Conservation (phyloP, 2,329 filamentous ascomycete species). For the Cryoendolithus antarcticus region DNA sequence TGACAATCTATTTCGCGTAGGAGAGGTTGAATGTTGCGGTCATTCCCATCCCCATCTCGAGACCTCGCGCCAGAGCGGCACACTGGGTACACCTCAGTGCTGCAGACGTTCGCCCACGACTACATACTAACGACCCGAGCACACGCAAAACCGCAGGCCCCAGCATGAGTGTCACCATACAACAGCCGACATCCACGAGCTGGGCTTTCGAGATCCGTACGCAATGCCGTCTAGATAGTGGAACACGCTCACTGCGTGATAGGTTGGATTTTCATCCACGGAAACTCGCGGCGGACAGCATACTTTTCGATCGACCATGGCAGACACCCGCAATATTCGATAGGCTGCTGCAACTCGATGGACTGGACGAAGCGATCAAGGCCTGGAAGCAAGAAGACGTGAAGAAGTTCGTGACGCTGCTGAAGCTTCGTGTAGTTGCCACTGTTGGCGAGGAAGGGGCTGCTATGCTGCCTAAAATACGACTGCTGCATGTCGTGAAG, state of each 20-base stretch:
- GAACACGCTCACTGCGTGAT: not conserved
- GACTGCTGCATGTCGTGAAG: conserved; percentile 1
- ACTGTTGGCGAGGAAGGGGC: not conserved
- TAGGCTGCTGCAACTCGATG: conserved; percentile 2
- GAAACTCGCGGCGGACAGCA: not conserved
- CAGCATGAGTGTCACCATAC: too few species aligned
- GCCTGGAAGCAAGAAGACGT: conserved; percentile 2
- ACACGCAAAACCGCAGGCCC: too few species aligned
- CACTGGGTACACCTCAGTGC: too few species aligned
- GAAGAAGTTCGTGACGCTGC: not conserved
- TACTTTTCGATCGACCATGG: not conserved
- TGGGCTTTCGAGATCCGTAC: too few species aligned
- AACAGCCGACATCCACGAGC: too few species aligned
- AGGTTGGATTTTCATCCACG: too few species aligned
- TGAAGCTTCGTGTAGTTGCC: not conserved
- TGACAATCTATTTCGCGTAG: too few species aligned
- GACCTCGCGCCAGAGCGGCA: too few species aligned
- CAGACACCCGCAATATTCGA: not conserved
- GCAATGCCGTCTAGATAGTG: not conserved
- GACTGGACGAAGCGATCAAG: conserved; percentile 1
- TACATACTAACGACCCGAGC: too few species aligned
- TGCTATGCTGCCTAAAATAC: not conserved
- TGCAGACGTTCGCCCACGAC: too few species aligned
- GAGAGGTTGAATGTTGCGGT: too few species aligned
- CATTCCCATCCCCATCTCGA: too few species aligned